Evolutionary conservation across 192 early-diverging fungal species (phyloP), one percentile per base, ranked within the genome.

Genomic region (Rhizophlyctis rosea): DNA sequence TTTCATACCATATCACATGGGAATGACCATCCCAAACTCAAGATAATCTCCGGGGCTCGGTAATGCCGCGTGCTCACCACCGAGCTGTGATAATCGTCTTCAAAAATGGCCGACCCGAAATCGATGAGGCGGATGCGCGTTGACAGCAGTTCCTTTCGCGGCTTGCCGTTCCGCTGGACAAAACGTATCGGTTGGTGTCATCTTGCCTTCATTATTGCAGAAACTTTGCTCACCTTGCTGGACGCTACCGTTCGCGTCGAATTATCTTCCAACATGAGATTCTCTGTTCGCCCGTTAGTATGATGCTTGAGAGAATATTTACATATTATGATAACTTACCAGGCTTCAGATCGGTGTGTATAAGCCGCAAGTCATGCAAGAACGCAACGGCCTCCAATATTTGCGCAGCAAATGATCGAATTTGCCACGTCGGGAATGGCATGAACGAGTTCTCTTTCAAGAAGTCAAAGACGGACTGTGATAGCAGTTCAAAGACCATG

Each of bases 301-400:
- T 31, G 23, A 24, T 7, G 30, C 33, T 23, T 59, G n/a, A 25
- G 28, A 25, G 32, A 13, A 59, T 18, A 29, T 24, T 25, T 18
- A 35, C 58, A 33, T 59, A 18, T 5, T 11, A 5, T 13, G 39
- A 13, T 47, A 28, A 24, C 50, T 33, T 61, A 77, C 73, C 78
- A 2, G 96, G 96, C 69, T 99, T 99, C 49, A 99, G 75, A 71
- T 99, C 96, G 3, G 96, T 99, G 76, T 99, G 96, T 49, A 97
- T 86, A 16, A 99, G 71, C 31, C 85, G 81, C 30, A 93, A 71
- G 2, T 83, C 81, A 72, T 99, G 96, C 62, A 99, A 61, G 71
- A 95, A 97, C 36, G 85, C 84, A n/a, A 98, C 89, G 59, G 92
- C 88, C 58, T 78, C 83, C 51, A 96, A 62, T 7, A 98, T 74